These are phyloP conservation scores for Euphrasia arctica DNA, from an alignment of 305 asterid genomes.

Conservation along the genomic window DNA sequence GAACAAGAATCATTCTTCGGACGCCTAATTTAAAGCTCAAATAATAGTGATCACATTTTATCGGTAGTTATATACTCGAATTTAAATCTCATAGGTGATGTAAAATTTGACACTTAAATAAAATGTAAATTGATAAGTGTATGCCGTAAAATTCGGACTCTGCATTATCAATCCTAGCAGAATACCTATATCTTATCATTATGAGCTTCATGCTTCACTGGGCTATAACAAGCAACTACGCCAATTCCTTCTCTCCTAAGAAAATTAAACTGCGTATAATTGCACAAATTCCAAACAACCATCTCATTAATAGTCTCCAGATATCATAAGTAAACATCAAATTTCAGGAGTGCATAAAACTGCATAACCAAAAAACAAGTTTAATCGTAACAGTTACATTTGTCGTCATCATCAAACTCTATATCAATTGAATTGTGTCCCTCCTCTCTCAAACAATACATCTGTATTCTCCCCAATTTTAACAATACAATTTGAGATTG, in stretches of 20 bases:
- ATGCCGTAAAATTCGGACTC: background rate
- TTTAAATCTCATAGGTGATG: background rate
- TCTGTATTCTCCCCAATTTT: slow-evolving; percentile 22
- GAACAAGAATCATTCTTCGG: slow-evolving; percentile 15
- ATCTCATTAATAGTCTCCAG: too few relatives aligned
- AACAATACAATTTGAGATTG: slow-evolving; percentile 11
- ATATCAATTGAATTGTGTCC: slow-evolving; percentile 1
- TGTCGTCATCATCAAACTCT: slow-evolving; percentile 12
- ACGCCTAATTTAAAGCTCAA: background rate
- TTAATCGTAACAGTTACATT: too few relatives aligned
- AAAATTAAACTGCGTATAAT: background rate
- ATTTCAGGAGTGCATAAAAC: too few relatives aligned
- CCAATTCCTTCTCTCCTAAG: slow-evolving; percentile 17
- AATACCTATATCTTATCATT: slow-evolving; percentile 23
- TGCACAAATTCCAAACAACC: too few relatives aligned
- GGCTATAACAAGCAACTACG: slow-evolving; percentile 3
- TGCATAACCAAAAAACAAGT: too few relatives aligned
- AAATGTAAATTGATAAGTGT: slow-evolving; percentile 1
- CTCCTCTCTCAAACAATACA: background rate
- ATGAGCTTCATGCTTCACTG: slow-evolving; percentile 3
- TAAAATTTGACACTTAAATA: background rate
- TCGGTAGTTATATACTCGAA: slow-evolving; percentile 3
- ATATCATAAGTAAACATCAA: too few relatives aligned
- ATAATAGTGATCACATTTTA: background rate
- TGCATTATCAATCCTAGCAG: background rate